These are phyloP conservation scores for Tephrocybe sp. DNA, from an alignment of 768 basidiomycete species.

Conservation along the genomic window DNA sequence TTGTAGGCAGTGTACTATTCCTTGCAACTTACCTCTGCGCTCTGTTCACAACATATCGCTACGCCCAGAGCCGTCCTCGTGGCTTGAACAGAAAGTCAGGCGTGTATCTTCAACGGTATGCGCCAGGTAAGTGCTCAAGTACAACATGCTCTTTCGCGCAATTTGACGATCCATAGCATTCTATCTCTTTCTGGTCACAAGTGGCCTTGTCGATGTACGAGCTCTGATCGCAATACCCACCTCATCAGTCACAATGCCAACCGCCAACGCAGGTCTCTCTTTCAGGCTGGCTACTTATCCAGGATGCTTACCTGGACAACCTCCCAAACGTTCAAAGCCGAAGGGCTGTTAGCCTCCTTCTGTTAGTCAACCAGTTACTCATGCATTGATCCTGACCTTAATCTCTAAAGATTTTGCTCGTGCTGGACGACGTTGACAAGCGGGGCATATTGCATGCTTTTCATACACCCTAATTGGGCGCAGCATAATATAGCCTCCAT, in stretches of 20 bases:
- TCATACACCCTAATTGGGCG: constrained; percentile 60
- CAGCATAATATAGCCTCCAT: constrained; percentile 53
- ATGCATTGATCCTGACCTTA: no score
- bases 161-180: constrained; percentile 35
- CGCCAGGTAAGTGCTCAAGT: constrained; percentile 42
- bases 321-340: constrained; percentile 47
- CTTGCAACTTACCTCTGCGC: constrained; percentile 48
- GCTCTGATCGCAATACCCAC: no score
- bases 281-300: constrained; percentile 58
- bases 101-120: constrained; percentile 46
- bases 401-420: constrained; percentile 60
- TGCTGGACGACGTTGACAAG: constrained; percentile 62
- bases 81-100: constrained; percentile 52
- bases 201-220: constrained; percentile 46
- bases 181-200: constrained; percentile 51
- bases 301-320: constrained; percentile 53
- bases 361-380: constrained; percentile 37
- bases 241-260: no score
- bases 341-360: constrained; percentile 42
- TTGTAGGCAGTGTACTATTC: constrained; percentile 21
- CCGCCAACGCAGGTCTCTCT: constrained; percentile 40
- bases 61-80: constrained; percentile 43
- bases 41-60: constrained; percentile 49
- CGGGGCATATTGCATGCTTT: constrained; percentile 52
- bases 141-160: background rate